Evolutionary conservation across 495 filamentous ascomycete species (phyloP).

Genomic region (Aeminium ludgeri): DNA sequence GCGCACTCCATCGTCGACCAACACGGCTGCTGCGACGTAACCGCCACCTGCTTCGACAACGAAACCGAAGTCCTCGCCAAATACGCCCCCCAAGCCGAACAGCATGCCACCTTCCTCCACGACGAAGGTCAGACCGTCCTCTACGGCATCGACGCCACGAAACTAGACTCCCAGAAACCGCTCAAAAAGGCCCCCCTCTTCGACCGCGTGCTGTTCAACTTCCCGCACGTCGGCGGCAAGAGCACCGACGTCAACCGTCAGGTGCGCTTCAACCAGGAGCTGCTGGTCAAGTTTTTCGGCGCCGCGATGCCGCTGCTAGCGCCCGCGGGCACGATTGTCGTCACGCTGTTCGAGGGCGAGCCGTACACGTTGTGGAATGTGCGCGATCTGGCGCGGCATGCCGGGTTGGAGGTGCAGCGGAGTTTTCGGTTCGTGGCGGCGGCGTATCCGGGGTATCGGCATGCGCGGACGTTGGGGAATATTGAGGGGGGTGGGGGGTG

Average conservation of each 20-base stretch:
- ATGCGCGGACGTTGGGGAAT: slow-evolving; percentile 73
- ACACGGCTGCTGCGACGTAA: slow-evolving; percentile 50
- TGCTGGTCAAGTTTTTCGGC: slow-evolving; percentile 70
- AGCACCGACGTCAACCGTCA: slow-evolving; percentile 87
- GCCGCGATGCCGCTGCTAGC: slow-evolving; percentile 31
- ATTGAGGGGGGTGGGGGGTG: slow-evolving; percentile 37
- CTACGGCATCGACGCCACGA: slow-evolving; percentile 60
- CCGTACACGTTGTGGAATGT: slow-evolving; percentile 95
- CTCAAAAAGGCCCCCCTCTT: slow-evolving; percentile 28
- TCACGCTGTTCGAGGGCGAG: slow-evolving; percentile 81
- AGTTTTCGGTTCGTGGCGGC: slow-evolving; percentile 62
- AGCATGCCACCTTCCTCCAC: slow-evolving; percentile 40
- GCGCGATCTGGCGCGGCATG: slow-evolving; percentile 63
- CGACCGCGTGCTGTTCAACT: slow-evolving; percentile 81
- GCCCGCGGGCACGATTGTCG: slow-evolving; percentile 48
- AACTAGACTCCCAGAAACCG: slow-evolving; percentile 35
- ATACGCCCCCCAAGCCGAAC: slow-evolving; percentile 47
- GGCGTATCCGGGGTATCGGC: slow-evolving; percentile 70
- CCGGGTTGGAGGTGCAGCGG: slow-evolving; percentile 53
- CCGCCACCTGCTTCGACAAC: slow-evolving; percentile 46
- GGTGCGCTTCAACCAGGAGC: slow-evolving; percentile 78
- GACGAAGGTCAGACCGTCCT: slow-evolving; percentile 34
- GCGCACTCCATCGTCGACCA: slow-evolving; percentile 53
- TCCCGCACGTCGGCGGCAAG: slow-evolving; percentile 86
- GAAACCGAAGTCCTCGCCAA: slow-evolving; percentile 40